Conservation (phyloP, 1,139 yeast species). For the Hansenula sp. region DNA sequence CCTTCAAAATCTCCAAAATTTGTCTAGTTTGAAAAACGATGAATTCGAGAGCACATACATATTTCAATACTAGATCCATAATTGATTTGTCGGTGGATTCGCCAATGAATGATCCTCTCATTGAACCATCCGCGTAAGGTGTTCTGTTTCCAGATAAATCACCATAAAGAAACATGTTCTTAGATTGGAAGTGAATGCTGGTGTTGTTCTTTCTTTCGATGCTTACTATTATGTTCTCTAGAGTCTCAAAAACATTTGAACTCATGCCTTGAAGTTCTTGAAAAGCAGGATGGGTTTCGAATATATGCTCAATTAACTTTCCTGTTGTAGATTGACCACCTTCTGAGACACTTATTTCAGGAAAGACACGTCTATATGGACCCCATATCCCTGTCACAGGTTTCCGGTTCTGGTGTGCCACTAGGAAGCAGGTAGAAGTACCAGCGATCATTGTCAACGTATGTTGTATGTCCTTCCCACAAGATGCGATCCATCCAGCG, state of each 20-base stretch:
- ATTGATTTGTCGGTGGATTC: conserved; percentile 31
- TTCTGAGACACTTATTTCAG: conserved; percentile 34
- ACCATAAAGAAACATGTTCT: conserved; percentile 44
- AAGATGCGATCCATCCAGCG: conserved; percentile 46
- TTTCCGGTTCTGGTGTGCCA: conserved; percentile 22
- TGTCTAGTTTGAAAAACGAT: conserved; percentile 46
- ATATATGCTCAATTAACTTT: conserved; percentile 42
- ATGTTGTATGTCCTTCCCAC: conserved; percentile 17
- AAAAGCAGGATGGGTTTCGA: conserved; percentile 36
- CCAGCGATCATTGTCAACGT: conserved; percentile 53
- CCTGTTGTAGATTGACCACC: conserved; percentile 62
- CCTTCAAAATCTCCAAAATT: conserved; percentile 29
- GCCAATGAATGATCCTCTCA: conserved; percentile 47
- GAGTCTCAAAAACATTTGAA: conserved; percentile 25
- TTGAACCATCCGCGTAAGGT: conserved; percentile 45
- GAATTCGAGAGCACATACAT: conserved; percentile 45
- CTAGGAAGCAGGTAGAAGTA: conserved; percentile 53
- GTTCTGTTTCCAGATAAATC: conserved; percentile 55
- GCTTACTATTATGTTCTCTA: conserved; percentile 36
- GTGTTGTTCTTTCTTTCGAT: conserved; percentile 19
- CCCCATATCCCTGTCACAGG: conserved; percentile 53
- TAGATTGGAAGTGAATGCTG: conserved; percentile 32
- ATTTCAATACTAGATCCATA: conserved; percentile 34
- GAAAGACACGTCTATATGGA: conserved; percentile 37
- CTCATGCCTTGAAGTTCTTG: conserved; percentile 8